Conservation (phyloP, 805 yeast genomes). For the Kodamaea neixiangensis region DNA sequence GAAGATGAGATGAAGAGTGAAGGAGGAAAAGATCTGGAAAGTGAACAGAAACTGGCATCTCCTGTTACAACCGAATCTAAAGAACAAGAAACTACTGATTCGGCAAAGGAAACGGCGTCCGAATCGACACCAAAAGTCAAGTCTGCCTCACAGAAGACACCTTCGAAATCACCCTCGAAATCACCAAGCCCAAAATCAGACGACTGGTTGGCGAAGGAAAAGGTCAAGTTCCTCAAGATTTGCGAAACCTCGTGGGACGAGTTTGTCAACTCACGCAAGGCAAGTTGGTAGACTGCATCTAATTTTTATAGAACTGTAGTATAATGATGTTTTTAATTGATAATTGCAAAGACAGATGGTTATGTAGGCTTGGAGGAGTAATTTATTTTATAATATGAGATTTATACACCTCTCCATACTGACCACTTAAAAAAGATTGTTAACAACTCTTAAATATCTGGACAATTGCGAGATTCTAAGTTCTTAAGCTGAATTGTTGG, state of each 20-base stretch:
- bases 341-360: not conserved
- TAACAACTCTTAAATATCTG: no score
- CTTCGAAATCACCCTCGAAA: not conserved
- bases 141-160: not conserved
- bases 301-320: not conserved
- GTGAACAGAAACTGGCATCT: not conserved
- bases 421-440: no score
- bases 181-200: not conserved
- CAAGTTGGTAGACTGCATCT: not conserved
- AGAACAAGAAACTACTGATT: not conserved
- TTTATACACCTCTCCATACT: no score
- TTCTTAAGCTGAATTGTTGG: no score
- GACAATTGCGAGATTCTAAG: no score
- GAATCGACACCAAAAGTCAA: not conserved
- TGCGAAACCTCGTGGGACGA: conserved; percentile 49
- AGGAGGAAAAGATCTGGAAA: not conserved
- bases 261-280: conserved; percentile 22
- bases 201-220: conserved; percentile 25
- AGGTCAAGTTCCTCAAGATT: conserved; percentile 41
- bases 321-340: not conserved
- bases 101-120: not conserved
- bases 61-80: not conserved
- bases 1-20: conserved; percentile 9
- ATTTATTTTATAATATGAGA: no score
- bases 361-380: no score